Percentiles rank a stretch among this genome's conserved stretches.
These are phyloP conservation scores for Monosporozyma unispora DNA, from an alignment of 805 yeast genomes.

Conservation along the genomic window DNA sequence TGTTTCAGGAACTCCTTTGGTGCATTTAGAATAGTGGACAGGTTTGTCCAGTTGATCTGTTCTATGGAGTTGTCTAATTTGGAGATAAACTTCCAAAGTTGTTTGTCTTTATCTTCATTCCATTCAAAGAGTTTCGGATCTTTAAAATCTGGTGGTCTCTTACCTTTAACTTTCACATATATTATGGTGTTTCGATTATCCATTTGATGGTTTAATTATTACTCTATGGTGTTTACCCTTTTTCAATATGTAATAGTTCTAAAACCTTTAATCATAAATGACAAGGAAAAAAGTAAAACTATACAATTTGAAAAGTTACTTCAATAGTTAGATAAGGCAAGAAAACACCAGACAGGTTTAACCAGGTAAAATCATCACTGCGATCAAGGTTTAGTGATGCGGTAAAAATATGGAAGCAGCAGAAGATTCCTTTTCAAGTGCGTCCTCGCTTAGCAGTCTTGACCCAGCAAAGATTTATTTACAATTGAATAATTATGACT, in stretches of 20 bases:
- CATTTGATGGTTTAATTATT: conserved; percentile 9
- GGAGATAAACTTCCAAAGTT: conserved; percentile 25
- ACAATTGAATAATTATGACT: conserved; percentile 57
- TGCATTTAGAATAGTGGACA: conserved; percentile 32
- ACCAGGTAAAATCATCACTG: neutral
- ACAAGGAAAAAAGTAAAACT: neutral
- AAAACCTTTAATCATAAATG: neutral
- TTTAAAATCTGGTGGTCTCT: conserved; percentile 32
- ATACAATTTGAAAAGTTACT: neutral
- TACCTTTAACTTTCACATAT: conserved; percentile 37
- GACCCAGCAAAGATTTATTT: conserved; percentile 29
- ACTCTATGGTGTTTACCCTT: neutral
- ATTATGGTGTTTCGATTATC: conserved; percentile 30
- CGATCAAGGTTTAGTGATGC: neutral
- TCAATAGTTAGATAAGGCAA: neutral
- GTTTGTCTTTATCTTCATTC: conserved; percentile 27
- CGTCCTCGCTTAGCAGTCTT: conserved; percentile 1
- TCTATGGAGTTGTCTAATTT: conserved; percentile 15
- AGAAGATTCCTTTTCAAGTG: neutral
- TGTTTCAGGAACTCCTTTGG: conserved; percentile 24
- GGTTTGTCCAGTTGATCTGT: conserved; percentile 24
- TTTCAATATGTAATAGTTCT: neutral
- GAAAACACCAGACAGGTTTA: neutral
- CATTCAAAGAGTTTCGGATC: conserved; percentile 33
- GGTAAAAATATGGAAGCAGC: neutral